phyloP scores from a whole-genome alignment of 169 alveolate species.

The Eimeria acervulina region DNA sequence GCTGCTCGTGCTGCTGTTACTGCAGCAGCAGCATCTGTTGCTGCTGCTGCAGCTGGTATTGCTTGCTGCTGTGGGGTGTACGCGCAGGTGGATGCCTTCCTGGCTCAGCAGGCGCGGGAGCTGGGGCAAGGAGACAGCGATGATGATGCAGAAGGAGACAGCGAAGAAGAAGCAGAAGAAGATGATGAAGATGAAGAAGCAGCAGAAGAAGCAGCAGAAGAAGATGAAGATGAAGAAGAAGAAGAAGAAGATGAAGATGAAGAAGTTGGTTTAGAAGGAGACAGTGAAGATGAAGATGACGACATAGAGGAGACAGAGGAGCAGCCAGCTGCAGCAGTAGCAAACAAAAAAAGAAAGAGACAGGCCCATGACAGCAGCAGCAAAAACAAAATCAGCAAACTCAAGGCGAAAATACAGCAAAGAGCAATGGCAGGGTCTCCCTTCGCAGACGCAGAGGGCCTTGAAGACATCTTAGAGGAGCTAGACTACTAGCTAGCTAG shows the following conservation, averaged over 20 bases:
- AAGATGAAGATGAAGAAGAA: background rate
- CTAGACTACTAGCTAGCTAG: slow-evolving; percentile 2
- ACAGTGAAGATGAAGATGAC: background rate
- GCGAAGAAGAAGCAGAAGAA: background rate
- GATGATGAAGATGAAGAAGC: background rate
- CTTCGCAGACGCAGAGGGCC: slow-evolving; percentile 15
- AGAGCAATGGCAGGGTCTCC: background rate
- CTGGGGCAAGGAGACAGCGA: slow-evolving; percentile 11
- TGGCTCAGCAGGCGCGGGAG: slow-evolving; percentile 9
- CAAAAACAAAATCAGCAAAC: background rate
- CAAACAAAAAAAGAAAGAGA: background rate
- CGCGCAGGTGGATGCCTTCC: slow-evolving; percentile 42
- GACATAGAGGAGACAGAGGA: background rate
- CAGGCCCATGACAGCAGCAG: too few species aligned
- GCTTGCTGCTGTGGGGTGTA: background rate
- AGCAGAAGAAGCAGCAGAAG: background rate
- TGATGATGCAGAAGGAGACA: background rate
- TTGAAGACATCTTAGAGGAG: background rate
- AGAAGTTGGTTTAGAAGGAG: background rate
- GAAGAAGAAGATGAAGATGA: background rate
- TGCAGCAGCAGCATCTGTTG: too few species aligned
- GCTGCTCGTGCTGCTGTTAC: background rate
- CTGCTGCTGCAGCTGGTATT: background rate
- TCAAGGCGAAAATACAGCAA: background rate
- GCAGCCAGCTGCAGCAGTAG: background rate